Conservation (phyloP, 495 filamentous ascomycete species). For the Talaromyces ruber region DNA sequence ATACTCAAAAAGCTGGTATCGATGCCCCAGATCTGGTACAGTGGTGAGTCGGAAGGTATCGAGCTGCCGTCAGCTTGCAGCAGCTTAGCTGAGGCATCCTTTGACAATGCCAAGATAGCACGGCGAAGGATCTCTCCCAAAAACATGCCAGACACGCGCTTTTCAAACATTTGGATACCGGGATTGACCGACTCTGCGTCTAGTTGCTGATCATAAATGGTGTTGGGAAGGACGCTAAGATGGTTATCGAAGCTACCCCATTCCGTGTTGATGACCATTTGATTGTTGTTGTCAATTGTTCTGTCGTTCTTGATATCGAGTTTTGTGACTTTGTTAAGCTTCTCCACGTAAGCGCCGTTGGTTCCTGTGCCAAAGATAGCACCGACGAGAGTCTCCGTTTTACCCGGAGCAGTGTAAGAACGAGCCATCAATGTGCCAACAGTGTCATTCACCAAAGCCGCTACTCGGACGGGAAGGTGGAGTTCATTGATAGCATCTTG, state of each 20-base stretch:
- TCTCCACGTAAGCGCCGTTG: constrained; percentile 81
- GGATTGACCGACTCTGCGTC: constrained; percentile 82
- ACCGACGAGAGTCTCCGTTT: constrained; percentile 77
- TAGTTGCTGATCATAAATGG: constrained; percentile 69
- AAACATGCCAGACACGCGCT: constrained; percentile 97
- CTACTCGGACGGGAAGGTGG: constrained; percentile 79
- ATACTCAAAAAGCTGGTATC: constrained; percentile 81
- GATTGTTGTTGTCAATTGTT: constrained; percentile 56
- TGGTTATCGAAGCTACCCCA: constrained; percentile 98
- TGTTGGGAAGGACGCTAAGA: constrained; percentile 76
- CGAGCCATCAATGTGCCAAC: constrained; percentile 97
- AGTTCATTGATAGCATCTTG: constrained; percentile 88
- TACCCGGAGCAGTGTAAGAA: constrained; percentile 86
- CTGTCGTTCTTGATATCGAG: constrained; percentile 32
- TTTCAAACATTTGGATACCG: constrained; percentile 98
- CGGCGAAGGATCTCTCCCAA: constrained; percentile 86
- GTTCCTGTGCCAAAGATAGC: constrained; percentile 91
- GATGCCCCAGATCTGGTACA: constrained; percentile 81
- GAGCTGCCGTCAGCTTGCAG: constrained; percentile 66
- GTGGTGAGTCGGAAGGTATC: constrained; percentile 49
- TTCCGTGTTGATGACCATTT: constrained; percentile 98
- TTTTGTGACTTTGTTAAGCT: constrained; percentile 41
- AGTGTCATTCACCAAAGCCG: constrained; percentile 94
- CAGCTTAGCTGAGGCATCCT: constrained; percentile 50
- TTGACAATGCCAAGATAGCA: constrained; percentile 57